These are phyloP conservation scores for Geoglossum cookeanum DNA, from an alignment of 2,329 filamentous ascomycete species.

Conservation along the genomic window DNA sequence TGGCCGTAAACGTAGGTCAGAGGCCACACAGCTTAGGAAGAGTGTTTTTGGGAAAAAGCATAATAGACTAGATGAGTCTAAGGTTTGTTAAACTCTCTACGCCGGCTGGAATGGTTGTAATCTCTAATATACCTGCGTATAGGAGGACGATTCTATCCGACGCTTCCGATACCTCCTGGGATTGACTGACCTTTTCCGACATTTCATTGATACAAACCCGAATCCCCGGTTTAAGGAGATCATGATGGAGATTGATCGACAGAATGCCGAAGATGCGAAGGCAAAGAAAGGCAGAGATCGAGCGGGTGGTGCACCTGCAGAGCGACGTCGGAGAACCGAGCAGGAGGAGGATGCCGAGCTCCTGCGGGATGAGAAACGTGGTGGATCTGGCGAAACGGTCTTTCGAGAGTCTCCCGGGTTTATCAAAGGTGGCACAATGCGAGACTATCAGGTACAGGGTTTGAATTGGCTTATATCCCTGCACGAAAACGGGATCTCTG, in stretches of 20 bases:
- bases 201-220: conserved; percentile 96
- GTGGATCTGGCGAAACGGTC: conserved; percentile 67
- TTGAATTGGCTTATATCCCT: conserved; percentile 96
- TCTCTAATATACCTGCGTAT: conserved; percentile 4
- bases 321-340: conserved; percentile 72
- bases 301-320: conserved; percentile 65
- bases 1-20: conserved; percentile 67
- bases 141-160: conserved; percentile 91
- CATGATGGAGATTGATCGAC: conserved; percentile 83
- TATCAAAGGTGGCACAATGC: conserved; percentile 67
- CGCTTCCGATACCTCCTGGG: conserved; percentile 89
- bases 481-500: conserved; percentile 96
- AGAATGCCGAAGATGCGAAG: conserved; percentile 55
- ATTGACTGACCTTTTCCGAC: conserved; percentile 88
- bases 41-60: conserved; percentile 93
- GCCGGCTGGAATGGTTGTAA: conserved; percentile 3
- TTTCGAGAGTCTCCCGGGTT: conserved; percentile 91
- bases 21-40: conserved; percentile 75
- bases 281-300: conserved; percentile 56
- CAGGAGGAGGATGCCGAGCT: conserved; percentile 94
- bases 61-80: conserved; percentile 75
- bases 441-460: conserved; percentile 89
- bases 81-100: conserved; percentile 34
- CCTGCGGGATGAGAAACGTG: conserved; percentile 68
- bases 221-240: conserved; percentile 89